Evolutionary conservation across 805 yeast species (phyloP), one percentile per base, ranked within the genome.

Genomic region (Ogataea nitratoaversa): DNA sequence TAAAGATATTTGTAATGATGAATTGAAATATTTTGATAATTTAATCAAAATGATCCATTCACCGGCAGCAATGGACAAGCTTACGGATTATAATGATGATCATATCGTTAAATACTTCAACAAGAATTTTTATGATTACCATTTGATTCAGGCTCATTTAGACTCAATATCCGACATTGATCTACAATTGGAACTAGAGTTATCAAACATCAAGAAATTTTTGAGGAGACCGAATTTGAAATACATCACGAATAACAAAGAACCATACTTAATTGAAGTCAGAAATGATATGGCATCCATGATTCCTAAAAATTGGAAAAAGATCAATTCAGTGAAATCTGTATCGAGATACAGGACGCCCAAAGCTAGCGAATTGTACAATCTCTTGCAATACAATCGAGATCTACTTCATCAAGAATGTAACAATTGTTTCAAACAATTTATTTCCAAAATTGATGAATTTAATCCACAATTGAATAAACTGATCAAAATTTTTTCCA

Each of bases 311-410:
- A 78, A 76, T 37, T 91, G 96, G 96, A 63, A 82, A 11, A 83
- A 86, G 49, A 74, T 85, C 20, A 83, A 76, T 50, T 83, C 83
- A 8, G 74, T 95, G 34, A 68, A 78, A 45, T 59, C 78, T 2
- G 80, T 87, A 1, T 75, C 88, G 2, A 65, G 98, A 42, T 90
- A 78, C 59, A 67, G 89, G 43, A 70, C 95, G 0, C 86, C 95
- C 0, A 63, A 60, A 23, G 71, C 80, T 1, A 49, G 67, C 2
- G 62, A 65, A 13, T 62, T 85, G 20, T 70, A 79, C 35, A 77
- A 78, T 38, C 58, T 67, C 29, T 57, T 82, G 28, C 81, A 78
- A 44, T 80, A 80, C 49, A 78, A 79, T 37, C 71, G 77, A 38
- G 95, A 81, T 40, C 47, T 67, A 37, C 63, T 82, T 6, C 54